These are phyloP conservation scores for Balamuthia mandrillaris DNA, from an alignment of 208 protist species.

Conservation along the genomic window DNA sequence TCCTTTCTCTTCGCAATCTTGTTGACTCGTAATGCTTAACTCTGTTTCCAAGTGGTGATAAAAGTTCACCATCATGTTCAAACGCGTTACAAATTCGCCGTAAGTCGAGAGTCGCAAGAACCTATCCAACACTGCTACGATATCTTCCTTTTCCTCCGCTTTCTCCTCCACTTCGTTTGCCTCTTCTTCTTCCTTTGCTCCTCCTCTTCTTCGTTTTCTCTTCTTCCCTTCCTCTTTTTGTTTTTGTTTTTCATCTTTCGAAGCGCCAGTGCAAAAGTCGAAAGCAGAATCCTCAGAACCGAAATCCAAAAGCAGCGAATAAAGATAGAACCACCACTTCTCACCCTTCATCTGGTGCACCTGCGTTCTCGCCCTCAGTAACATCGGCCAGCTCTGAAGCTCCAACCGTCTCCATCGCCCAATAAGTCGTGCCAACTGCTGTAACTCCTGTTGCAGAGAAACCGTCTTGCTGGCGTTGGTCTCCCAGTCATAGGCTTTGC, in stretches of 20 bases:
- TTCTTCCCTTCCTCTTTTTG: neutral
- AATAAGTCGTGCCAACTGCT: slow-evolving; percentile 83
- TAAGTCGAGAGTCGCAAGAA: slow-evolving; percentile 61
- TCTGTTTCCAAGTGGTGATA: slow-evolving; percentile 46
- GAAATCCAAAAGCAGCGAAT: slow-evolving; percentile 46
- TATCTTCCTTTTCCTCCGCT: neutral
- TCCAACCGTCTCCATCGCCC: slow-evolving; percentile 94
- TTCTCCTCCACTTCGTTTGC: neutral
- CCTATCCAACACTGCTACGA: slow-evolving; percentile 40
- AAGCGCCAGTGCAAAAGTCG: neutral
- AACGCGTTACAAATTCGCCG: slow-evolving; percentile 68
- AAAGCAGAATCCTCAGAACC: neutral
- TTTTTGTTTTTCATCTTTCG: neutral
- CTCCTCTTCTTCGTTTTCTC: neutral
- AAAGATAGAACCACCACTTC: slow-evolving; percentile 70
- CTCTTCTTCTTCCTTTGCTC: neutral
- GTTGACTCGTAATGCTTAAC: neutral
- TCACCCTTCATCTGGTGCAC: slow-evolving; percentile 34
- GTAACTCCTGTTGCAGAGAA: slow-evolving; percentile 72
- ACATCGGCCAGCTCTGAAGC: slow-evolving; percentile 86
- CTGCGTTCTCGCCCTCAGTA: slow-evolving; percentile 45
- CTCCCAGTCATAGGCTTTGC: slow-evolving; percentile 93
- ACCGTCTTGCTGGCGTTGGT: slow-evolving; percentile 80
- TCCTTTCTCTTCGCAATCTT: neutral
- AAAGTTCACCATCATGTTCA: slow-evolving; percentile 62